Base-by-base conservation (phyloP, 2,329 filamentous ascomycete genomes). In the Fusarium musae region DNA sequence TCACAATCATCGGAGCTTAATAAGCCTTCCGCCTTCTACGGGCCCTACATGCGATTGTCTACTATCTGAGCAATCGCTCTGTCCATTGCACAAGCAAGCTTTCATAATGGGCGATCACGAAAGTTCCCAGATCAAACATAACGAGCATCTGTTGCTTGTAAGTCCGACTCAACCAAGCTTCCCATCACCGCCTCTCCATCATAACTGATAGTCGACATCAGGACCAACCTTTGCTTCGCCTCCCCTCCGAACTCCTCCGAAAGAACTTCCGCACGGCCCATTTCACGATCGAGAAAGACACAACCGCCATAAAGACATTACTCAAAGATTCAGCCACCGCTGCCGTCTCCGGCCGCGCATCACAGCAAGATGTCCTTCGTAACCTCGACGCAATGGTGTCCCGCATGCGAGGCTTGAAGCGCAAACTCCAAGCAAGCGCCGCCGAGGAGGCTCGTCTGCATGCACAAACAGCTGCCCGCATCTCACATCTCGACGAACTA, bases 181-280 rank as follows among this genome's bases (percentile, higher is more conserved):
- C 54, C 19, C 47, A 62, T 63, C 65, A 64, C 39, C 39, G 59
- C 52, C 39, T 57, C 53, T 50, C 59, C 34, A 17, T 49, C 39
- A 44, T 32, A 34, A 23, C 57, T 75, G 32, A 75, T 37, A 58
- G 16, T 28, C 74, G 96, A 39, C 37, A 47, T n/a, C 47, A 78
- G 95, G 96, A 99, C 80, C 96, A 98, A 88, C 93, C 96, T 8
- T 93, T 98, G 74, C 91, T 99, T 75, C 94, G 95, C 39, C 90
- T 98, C 28, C 96, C 96, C 23, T 93, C 96, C 83, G 96, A 98
- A 81, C 92, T 98, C 64, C 91, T 97, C 28, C 93, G 95, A 63
- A 96, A 96, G 82, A 98, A 97, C 84, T 97, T 98, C 84, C 96
- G 97, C 78, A 91, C 92, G 7, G 93, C 93, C 47, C 93, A 95